Evolutionary conservation across 345 rosid genomes (phyloP).

Genomic region (Diplotaxis tenuifolia): DNA sequence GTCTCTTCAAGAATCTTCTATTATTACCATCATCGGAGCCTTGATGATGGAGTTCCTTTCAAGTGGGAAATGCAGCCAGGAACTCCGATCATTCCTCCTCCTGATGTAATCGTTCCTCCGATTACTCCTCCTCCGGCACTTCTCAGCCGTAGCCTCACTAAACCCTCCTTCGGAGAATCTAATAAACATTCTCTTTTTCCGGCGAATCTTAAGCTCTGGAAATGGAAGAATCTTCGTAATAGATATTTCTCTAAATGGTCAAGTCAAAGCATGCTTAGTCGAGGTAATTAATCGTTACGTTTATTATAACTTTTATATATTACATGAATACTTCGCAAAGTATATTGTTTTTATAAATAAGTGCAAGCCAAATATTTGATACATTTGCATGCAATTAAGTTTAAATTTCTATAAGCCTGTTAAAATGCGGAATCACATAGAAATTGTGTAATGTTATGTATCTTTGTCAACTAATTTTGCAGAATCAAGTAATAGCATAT

Average conservation of each 20-base stretch:
- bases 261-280: slow-evolving; percentile 13
- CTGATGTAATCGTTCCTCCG: slow-evolving; percentile 39
- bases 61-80: slow-evolving; percentile 72
- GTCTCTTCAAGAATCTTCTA: slow-evolving; percentile 40
- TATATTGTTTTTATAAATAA: not conserved
- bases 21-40: slow-evolving; percentile 22
- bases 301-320: not conserved
- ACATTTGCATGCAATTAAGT: too few species aligned
- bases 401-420: too few species aligned
- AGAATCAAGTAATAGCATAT: not conserved
- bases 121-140: slow-evolving; percentile 72
- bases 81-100: slow-evolving; percentile 43
- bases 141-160: slow-evolving; percentile 51
- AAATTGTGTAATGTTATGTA: not conserved
- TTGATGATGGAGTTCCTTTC: slow-evolving; percentile 52
- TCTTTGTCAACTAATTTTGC: slow-evolving; percentile 4
- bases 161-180: slow-evolving; percentile 43
- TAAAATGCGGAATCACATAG: not conserved
- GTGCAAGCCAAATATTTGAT: not conserved
- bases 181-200: slow-evolving; percentile 31
- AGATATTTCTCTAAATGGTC: slow-evolving; percentile 28
- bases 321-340: not conserved
- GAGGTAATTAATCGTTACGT: slow-evolving; percentile 14
- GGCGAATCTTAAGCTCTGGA: slow-evolving; percentile 51
- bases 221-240: slow-evolving; percentile 26